These are phyloP conservation scores for Penicillium digitatum DNA, from an alignment of 2,329 filamentous ascomycete species.

Conservation along the genomic window DNA sequence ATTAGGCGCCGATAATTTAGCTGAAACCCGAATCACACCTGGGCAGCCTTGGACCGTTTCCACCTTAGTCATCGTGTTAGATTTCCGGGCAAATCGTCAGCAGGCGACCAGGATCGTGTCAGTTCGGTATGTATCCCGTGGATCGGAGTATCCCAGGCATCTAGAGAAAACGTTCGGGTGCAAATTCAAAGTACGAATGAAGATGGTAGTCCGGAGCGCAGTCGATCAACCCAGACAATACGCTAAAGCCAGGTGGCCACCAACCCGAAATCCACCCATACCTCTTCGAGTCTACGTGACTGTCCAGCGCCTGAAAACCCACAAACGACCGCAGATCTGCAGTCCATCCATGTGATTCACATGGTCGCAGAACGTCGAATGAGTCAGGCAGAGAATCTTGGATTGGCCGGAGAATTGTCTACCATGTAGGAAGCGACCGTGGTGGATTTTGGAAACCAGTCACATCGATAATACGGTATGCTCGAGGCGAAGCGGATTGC, in stretches of 20 bases:
- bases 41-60: neutral
- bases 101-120: neutral
- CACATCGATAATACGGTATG: constrained; percentile 22
- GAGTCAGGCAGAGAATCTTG: neutral
- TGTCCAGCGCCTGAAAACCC: neutral
- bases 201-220: neutral
- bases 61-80: neutral
- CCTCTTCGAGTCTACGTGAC: constrained; percentile 3
- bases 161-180: neutral
- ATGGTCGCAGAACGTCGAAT: neutral
- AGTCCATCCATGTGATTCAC: neutral
- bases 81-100: neutral
- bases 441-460: neutral
- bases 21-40: neutral
- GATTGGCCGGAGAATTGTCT: neutral
- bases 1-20: constrained; percentile 2
- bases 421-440: constrained; percentile 1
- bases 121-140: neutral
- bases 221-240: neutral
- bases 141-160: neutral
- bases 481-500: constrained; percentile 16
- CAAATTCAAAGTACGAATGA: neutral
- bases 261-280: neutral
- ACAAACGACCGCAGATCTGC: neutral
- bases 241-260: neutral